phyloP scores from a whole-genome alignment of 495 filamentous ascomycete species.

The Hypoxylon fragiforme region DNA sequence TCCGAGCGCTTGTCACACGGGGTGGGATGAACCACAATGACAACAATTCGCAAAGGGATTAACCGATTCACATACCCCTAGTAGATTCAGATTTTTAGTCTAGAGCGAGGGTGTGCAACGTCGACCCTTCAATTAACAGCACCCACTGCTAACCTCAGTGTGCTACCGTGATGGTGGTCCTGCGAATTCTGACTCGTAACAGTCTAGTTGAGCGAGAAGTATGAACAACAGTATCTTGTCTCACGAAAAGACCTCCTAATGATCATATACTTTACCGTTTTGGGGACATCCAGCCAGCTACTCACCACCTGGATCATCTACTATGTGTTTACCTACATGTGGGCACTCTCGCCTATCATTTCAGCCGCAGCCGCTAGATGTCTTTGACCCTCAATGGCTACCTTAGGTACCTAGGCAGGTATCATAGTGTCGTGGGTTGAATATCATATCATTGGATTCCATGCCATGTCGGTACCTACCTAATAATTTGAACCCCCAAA shows the following conservation, averaged over 20 bases:
- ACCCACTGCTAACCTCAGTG: not conserved
- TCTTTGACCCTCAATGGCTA: not conserved
- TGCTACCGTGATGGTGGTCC: constrained; percentile 15
- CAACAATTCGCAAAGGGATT: constrained; percentile 1
- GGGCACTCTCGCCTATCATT: no score
- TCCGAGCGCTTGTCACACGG: constrained; percentile 22
- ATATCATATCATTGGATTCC: no score
- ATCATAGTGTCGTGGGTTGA: not conserved
- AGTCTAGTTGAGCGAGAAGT: not conserved
- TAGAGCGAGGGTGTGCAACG: constrained; percentile 11
- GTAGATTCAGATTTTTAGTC: constrained; percentile 10
- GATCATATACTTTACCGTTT: constrained; percentile 5
- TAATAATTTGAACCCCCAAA: constrained; percentile 25
- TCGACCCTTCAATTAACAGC: constrained; percentile 10
- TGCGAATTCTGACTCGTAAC: constrained; percentile 3
- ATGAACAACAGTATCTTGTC: constrained; percentile 10
- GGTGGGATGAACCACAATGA: constrained; percentile 3
- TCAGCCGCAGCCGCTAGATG: constrained; percentile 8
- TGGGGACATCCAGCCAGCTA: not conserved
- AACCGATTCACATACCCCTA: constrained; percentile 14
- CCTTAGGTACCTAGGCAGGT: not conserved
- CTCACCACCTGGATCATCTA: not conserved
- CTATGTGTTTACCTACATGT: no score
- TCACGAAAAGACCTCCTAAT: constrained; percentile 4
- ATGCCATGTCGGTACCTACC: no score